These are phyloP conservation scores for Ogataea methylovora DNA, from an alignment of 805 yeast genomes.

Conservation along the genomic window DNA sequence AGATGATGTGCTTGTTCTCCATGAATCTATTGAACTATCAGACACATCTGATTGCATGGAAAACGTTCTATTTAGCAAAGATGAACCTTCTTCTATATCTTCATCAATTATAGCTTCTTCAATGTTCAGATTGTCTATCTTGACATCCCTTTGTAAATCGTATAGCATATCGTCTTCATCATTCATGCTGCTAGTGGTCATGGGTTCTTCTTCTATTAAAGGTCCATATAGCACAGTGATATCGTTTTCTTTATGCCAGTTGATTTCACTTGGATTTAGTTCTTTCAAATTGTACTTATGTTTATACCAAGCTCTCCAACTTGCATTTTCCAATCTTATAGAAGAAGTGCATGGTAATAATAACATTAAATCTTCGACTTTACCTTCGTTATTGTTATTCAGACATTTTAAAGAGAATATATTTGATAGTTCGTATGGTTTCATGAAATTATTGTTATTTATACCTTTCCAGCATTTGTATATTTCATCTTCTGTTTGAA, in stretches of 20 bases:
- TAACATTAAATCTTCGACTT: slow-evolving; percentile 25
- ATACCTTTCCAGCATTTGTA: slow-evolving; percentile 35
- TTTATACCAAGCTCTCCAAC: slow-evolving; percentile 96
- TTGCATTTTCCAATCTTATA: slow-evolving; percentile 64
- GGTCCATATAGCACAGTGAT: slow-evolving; percentile 53
- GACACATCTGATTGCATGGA: no score
- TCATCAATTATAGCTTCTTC: not conserved
- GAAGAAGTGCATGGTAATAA: slow-evolving; percentile 27
- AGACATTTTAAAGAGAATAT: slow-evolving; percentile 16
- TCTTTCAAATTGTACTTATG: slow-evolving; percentile 49
- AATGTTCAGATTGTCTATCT: not conserved
- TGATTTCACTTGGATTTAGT: slow-evolving; percentile 35
- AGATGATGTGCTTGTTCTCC: no score
- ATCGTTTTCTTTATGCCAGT: slow-evolving; percentile 49
- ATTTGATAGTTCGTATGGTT: slow-evolving; percentile 23
- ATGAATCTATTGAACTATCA: no score
- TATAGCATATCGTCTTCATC: not conserved
- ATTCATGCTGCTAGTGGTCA: no score
- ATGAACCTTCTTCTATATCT: no score
- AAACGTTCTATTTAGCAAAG: no score
- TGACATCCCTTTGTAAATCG: no score
- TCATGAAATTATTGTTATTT: slow-evolving; percentile 26
- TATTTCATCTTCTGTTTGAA: slow-evolving; percentile 26
- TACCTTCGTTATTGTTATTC: slow-evolving; percentile 9
- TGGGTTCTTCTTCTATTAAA: slow-evolving; percentile 14